Conservation (phyloP, 2,329 filamentous ascomycete genomes). For the Diaporthe australafricana region DNA sequence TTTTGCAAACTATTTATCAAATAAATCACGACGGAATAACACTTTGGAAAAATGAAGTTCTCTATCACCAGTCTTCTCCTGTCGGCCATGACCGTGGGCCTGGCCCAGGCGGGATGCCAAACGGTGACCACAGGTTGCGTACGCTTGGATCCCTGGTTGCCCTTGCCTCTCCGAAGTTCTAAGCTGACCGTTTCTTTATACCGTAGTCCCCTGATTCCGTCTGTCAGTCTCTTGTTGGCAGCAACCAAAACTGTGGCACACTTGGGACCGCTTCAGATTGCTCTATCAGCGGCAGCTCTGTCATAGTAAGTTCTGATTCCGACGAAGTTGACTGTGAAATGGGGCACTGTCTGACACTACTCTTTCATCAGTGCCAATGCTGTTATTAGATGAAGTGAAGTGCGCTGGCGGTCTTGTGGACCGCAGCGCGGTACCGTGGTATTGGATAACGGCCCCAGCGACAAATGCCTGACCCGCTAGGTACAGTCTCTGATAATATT, state of each 20-base stretch:
- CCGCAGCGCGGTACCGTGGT: not conserved
- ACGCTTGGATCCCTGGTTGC: not conserved
- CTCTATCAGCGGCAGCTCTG: not conserved
- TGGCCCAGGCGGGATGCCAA: not conserved
- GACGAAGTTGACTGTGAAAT: not conserved
- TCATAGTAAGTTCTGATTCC: not conserved
- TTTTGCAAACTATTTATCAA: not conserved
- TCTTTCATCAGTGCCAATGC: not conserved
- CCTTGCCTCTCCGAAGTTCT: not conserved
- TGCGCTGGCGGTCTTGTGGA: not conserved
- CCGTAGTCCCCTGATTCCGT: not conserved
- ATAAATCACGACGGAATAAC: not conserved
- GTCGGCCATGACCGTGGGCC: not conserved
- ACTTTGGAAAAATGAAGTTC: not conserved
- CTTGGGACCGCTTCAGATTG: not conserved
- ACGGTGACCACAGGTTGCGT: not conserved
- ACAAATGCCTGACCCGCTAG: not conserved
- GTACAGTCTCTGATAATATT: not conserved
- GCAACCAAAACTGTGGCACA: not conserved
- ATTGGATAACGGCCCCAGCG: not conserved
- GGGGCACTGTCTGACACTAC: not conserved
- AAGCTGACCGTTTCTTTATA: not conserved
- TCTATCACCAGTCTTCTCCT: slow-evolving; percentile 1
- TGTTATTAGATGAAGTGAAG: not conserved
- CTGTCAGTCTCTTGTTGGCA: not conserved